Percentiles rank a stretch among this genome's conserved stretches.
These are phyloP conservation scores for Balamuthia mandrillaris DNA, from an alignment of 208 protist genomes.

Conservation along the genomic window DNA sequence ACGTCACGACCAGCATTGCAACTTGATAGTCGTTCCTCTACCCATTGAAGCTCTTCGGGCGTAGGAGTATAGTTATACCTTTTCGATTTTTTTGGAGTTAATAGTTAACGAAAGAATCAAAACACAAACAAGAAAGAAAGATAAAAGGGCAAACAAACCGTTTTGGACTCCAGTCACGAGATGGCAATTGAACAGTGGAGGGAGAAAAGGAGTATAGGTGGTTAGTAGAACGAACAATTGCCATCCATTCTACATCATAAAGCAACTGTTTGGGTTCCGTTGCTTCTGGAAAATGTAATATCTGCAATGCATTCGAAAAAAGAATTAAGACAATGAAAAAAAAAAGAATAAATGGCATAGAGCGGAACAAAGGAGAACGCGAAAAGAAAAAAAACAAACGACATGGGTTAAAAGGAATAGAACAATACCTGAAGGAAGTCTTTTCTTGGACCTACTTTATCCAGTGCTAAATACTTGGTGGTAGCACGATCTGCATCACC, in stretches of 20 bases:
- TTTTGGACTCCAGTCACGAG: not conserved
- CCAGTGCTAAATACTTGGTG: conserved; percentile 77
- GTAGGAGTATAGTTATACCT: not conserved
- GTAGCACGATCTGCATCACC: not conserved
- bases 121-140: not conserved
- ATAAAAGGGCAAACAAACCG: not conserved
- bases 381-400: too few species aligned
- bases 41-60: conserved; percentile 5
- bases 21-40: not conserved
- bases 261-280: not conserved
- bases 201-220: not conserved
- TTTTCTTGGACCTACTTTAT: conserved; percentile 72
- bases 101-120: not conserved
- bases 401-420: not conserved
- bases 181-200: not conserved
- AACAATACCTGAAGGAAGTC: conserved; percentile 73
- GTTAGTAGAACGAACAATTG: conserved; percentile 12
- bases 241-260: conserved; percentile 28
- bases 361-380: too few species aligned
- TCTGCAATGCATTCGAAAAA: too few species aligned
- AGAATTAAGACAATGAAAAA: not conserved
- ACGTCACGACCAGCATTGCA: not conserved
- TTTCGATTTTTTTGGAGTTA: not conserved
- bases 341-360: not conserved
- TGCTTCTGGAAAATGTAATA: conserved; percentile 12